Percentiles rank a stretch among this genome's conserved stretches.
Evolutionary conservation across 495 filamentous ascomycete species (phyloP).

Genomic region (Lineolata rhizophorae): DNA sequence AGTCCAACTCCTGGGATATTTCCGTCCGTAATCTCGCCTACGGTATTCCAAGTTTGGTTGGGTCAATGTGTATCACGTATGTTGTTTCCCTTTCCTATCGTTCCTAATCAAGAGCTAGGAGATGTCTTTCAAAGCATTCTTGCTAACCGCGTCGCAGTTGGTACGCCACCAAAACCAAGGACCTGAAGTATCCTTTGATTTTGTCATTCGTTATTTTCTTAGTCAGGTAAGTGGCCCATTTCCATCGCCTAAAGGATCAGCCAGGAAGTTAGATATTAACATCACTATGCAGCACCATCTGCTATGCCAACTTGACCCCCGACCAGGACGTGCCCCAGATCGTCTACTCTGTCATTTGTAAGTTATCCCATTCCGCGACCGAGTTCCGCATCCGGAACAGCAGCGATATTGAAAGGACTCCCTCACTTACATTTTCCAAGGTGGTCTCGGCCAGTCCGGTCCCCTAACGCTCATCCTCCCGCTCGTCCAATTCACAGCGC

Average conservation of each 20-base stretch:
- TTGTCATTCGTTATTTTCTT: slow-evolving; percentile 25
- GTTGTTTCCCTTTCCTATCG: too few relatives aligned
- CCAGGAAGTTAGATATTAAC: too few relatives aligned
- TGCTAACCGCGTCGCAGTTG: not conserved
- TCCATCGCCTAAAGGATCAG: too few relatives aligned
- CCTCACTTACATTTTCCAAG: too few relatives aligned
- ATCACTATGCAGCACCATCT: too few relatives aligned
- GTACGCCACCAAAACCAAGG: slow-evolving; percentile 26
- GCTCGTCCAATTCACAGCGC: slow-evolving; percentile 28
- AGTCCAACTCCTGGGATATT: slow-evolving; percentile 19
- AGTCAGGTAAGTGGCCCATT: too few relatives aligned
- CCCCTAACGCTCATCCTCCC: slow-evolving; percentile 26
- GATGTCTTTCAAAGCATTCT: too few relatives aligned
- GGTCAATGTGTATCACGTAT: slow-evolving; percentile 13
- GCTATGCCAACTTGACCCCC: slow-evolving; percentile 26
- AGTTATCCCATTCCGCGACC: slow-evolving; percentile 1
- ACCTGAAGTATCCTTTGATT: slow-evolving; percentile 25
- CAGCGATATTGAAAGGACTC: too few relatives aligned
- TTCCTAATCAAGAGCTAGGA: too few relatives aligned
- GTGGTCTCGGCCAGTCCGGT: slow-evolving; percentile 26
- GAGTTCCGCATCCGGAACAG: too few relatives aligned
- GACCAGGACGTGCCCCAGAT: slow-evolving; percentile 22
- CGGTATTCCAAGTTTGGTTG: slow-evolving; percentile 4
- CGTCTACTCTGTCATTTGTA: slow-evolving; percentile 24
- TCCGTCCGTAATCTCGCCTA: slow-evolving; percentile 27